Evolutionary conservation across 176 grass and related monocot species (phyloP).

Genomic region (Carex pumila): DNA sequence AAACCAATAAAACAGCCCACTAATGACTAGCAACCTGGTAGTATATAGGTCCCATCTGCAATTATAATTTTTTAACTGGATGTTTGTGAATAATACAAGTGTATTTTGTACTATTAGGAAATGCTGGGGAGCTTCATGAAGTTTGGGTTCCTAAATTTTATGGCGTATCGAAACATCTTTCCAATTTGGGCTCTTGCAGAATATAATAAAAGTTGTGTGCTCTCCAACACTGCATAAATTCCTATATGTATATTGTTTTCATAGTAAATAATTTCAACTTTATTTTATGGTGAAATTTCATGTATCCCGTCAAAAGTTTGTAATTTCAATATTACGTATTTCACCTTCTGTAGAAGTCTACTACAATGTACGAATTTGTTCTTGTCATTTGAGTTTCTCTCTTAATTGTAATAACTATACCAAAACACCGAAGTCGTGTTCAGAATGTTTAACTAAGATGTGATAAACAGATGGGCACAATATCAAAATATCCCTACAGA

Average conservation of each 20-base stretch:
- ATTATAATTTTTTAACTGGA: neutral
- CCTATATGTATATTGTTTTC: neutral
- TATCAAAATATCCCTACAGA: neutral
- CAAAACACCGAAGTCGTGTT: neutral
- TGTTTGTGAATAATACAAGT: neutral
- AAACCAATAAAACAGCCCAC: neutral
- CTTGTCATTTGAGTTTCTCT: neutral
- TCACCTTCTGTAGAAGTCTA: neutral
- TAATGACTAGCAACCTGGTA: neutral
- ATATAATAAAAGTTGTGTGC: slow-evolving; percentile 32
- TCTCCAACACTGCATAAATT: neutral
- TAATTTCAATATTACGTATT: neutral
- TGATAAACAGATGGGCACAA: neutral
- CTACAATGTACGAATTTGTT: neutral
- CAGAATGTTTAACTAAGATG: neutral
- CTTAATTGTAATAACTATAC: neutral
- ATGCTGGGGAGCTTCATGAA: slow-evolving; percentile 66
- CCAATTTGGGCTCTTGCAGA: slow-evolving; percentile 83
- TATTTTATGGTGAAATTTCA: neutral
- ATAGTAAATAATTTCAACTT: neutral
- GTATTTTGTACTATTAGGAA: slow-evolving; percentile 33
- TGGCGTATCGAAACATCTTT: slow-evolving; percentile 73
- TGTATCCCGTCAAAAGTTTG: neutral
- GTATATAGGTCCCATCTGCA: neutral
- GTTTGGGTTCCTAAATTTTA: slow-evolving; percentile 43